Evolutionary conservation across 257 asterid species (phyloP), one percentile per base, ranked within the genome.

Genomic region (Nicotiana obtusifolia): DNA sequence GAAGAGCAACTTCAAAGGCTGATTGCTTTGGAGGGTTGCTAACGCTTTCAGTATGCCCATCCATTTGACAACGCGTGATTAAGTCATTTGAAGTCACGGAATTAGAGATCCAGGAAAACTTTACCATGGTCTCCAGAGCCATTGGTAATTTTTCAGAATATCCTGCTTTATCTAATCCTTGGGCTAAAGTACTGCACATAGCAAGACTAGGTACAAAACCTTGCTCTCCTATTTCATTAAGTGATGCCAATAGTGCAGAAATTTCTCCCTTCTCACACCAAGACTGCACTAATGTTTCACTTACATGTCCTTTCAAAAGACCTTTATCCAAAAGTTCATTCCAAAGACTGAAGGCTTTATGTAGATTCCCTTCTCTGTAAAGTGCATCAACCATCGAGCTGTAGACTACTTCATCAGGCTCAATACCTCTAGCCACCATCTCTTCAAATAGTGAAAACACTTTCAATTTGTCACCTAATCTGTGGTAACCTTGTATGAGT

Each of bases 321-420:
- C 92, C 95, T 88, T 87, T 89, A 83, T 88, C 90, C 88, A 90
- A 69, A 82, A 90, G 88, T 84, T 87, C 92, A 80, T 83, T 84
- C 97, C 97, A 93, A 49, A 84, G 78, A 76, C 87, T 88, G 80
- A 91, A 69, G 26, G 93, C 97, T 89, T 86, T 80, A 54, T 88
- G 91, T 84, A 87, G 81, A 80, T 87, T 81, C 54, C 94, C 92
- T 67, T 87, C 92, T 87, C 89, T 90, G 78, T 80, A 89, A 64
- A 86, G 83, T 37, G 95, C 91, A 75, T 91, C 92, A 24, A 93
- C 77, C 57, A 94, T 88, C 85, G 87, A 68, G 67, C 89, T 83
- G 81, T 87, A 90, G 1, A 87, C 86, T 62, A 90, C 83, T 83
- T 93, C 94, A 85, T 94, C 97, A 60, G 97, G 98, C 88, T 91